Base-by-base conservation (phyloP, 2,329 filamentous ascomycete species). In the Chalara sp. region DNA sequence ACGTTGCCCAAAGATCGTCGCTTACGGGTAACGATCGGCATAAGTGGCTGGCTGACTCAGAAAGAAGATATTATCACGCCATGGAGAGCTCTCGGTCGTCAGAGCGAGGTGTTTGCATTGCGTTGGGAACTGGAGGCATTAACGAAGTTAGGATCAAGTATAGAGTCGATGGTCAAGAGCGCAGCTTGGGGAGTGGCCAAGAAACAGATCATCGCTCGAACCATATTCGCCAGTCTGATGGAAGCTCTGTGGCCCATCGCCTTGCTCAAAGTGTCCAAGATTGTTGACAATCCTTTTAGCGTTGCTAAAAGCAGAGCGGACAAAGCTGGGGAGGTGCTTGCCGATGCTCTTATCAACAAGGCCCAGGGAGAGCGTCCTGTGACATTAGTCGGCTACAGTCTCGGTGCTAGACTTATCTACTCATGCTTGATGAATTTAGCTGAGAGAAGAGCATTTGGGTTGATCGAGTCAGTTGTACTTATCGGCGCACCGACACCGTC, bases 301-400 rank as follows among this genome's bases (percentile, higher is more conserved):
- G 80, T 91, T 4, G 87, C 87, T 1, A 85, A 84, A 53, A 83
- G 84, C 56, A 76, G 89, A 32, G 87, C 87, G 6, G 86, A 90
- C 56, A 93, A 92, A 66, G 87, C 88, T 0, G 89, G 89, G 0
- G 73, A 80, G 47, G 83, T 93, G 2, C 79, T 95, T 4, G 89
- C 89, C 4, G 89, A 95, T 63, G 87, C 88, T 0, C 70, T 95
- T 45, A 85, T 90, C 59, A 91, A 89, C 67, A 85, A 81, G 52
- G 84, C 87, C 0, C 89, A 92, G 62, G 89, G 89, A 37, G 87
- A 93, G 65, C 76, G 89, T 11, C 85, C 88, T 0, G 86, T 95
- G 1, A 91, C 84, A 0, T 70, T 95, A 1, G 76, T 95, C 21
- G 89, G 89, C 1, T 95, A 91, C 66, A 91, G 87, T 1, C 73